Evolutionary conservation across 257 asterid species (phyloP), one percentile per base, ranked within the genome.

Genomic region (Fraxinus pennsylvanica): DNA sequence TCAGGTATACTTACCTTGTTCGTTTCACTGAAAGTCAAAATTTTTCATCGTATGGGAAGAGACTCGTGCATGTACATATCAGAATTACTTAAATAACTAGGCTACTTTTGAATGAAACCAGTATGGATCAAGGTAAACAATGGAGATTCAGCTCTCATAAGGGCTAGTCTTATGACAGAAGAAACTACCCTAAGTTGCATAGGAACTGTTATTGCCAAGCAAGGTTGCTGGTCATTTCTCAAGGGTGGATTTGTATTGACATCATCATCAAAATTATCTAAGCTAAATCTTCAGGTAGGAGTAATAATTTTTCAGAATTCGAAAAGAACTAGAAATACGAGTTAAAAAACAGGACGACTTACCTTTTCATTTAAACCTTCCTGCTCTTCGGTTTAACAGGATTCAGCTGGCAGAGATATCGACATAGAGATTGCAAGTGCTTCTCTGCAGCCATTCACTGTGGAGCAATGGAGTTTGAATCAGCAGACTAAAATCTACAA

Each of bases 151-250:
- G 84, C 85, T 27, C 80, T 86, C 9, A 36, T 91, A 10, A 82
- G 84, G 54, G 93, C 89, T 4, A 88, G 86, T 71, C 82, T 89
- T 9, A 82, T 75, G 67, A 87, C 88, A 6, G 86, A 87, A 69
- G 78, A 81, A 14, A 61, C 85, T 2, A 50, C 43, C 15, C 22
- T 80, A 29, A 74, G 83, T 36, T 93, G 94, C 84, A 81, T 89
- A 14, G 97, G 97, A 45, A 90, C 87, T 38, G 96, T 91, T 50
- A 81, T 88, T 71, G 95, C 95, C 36, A 76, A 78, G 63, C 63
- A n/a, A 13, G 91, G 95, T 0, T 92, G 97, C 72, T 93, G 94
- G 91, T 88, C 94, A 0, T 91, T 93, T 79, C 92, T 91, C 72
- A 90, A 91, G 89, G 97, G 97, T 79, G 97, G 96, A 65, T 88